Evolutionary conservation across 129 eudicot genomes (phyloP).

Genomic region (Tagetes erecta): DNA sequence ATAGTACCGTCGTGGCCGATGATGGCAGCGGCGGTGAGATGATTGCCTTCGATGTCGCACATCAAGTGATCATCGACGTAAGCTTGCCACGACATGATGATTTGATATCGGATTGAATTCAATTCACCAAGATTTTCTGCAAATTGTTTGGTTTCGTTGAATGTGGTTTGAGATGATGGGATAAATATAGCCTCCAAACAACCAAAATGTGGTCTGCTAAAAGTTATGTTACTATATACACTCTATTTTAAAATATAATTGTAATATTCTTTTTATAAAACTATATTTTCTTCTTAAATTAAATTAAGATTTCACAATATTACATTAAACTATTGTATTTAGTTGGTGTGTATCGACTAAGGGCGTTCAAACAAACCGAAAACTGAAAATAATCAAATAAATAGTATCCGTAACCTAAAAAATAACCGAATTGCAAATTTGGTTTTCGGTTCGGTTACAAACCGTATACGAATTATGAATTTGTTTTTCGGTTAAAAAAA

Average conservation of each 20-base stretch:
- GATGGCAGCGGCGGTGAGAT: conserved; percentile 63
- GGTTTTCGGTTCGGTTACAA: no score
- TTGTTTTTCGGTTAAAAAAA: neutral
- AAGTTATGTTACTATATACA: no score
- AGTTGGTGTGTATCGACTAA: no score
- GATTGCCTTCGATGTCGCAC: conserved; percentile 61
- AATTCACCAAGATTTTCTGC: neutral
- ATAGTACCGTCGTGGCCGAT: conserved; percentile 60
- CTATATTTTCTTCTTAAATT: no score
- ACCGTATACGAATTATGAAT: neutral
- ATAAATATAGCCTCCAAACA: conserved; percentile 35
- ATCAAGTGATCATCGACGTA: conserved; percentile 69
- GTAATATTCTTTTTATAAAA: no score
- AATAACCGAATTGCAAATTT: no score
- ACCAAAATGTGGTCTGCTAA: conserved; percentile 29
- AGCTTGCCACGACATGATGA: conserved; percentile 76
- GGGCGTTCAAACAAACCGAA: no score
- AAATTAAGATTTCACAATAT: no score
- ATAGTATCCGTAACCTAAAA: no score
- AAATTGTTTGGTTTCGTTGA: conserved; percentile 11
- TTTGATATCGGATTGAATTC: conserved; percentile 33
- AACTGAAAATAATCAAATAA: no score
- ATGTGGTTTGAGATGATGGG: conserved; percentile 1
- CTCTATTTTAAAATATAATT: no score
- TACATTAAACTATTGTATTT: no score